Evolutionary conservation across 1,284 basidiomycete species (phyloP).

Genomic region (Takashimella tepidaria): DNA sequence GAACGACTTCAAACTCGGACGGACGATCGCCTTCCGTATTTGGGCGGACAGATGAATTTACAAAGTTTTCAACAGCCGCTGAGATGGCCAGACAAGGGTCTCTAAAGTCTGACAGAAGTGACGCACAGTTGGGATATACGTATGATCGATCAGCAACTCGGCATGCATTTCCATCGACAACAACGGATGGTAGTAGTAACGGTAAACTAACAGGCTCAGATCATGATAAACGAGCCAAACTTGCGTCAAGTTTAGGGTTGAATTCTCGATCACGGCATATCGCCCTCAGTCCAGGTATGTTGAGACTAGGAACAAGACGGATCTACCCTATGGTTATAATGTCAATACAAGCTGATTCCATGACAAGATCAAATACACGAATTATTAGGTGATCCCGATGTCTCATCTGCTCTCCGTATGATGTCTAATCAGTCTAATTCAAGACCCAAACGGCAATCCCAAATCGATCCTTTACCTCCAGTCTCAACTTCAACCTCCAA

Average conservation of each 20-base stretch:
- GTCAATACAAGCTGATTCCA: background rate
- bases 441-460: background rate
- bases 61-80: background rate
- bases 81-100: background rate
- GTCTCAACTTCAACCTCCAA: slow-evolving; percentile 4
- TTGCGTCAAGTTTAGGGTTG: slow-evolving; percentile 35
- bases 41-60: background rate
- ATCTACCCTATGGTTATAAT: no score
- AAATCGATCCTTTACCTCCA: slow-evolving; percentile 4
- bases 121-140: background rate
- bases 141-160: background rate
- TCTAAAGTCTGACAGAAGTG: background rate
- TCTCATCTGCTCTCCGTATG: slow-evolving; percentile 33
- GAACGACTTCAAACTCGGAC: background rate
- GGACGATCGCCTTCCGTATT: background rate
- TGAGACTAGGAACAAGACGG: background rate
- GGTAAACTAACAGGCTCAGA: background rate
- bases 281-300: slow-evolving; percentile 30
- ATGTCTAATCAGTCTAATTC: slow-evolving; percentile 18
- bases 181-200: background rate
- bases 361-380: slow-evolving; percentile 42
- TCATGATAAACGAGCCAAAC: background rate
- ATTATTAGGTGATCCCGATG: slow-evolving; percentile 35
- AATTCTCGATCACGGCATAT: slow-evolving; percentile 13
- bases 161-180: background rate